Evolutionary conservation across 2,329 filamentous ascomycete genomes (phyloP).

Genomic region (Fusarium sp.): DNA sequence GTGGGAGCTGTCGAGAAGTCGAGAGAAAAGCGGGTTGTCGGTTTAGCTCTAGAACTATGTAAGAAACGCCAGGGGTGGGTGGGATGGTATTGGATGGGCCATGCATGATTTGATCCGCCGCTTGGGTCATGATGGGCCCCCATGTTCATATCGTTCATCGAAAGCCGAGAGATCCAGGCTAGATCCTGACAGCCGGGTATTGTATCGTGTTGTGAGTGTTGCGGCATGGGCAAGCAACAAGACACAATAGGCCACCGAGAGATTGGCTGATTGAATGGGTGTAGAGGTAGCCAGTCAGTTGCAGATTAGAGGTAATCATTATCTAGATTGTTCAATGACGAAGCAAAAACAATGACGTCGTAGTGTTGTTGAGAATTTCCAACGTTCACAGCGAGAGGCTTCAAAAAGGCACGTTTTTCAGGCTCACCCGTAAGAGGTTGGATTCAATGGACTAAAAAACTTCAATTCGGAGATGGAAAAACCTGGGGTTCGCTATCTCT

Average conservation of each 20-base stretch:
- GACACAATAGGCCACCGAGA: constrained; percentile 2
- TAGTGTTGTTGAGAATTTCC: constrained; percentile 4
- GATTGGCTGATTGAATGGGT: background rate
- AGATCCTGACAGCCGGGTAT: constrained; percentile 36
- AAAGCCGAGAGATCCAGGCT: constrained; percentile 47
- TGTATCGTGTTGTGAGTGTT: background rate
- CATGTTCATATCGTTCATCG: constrained; percentile 12
- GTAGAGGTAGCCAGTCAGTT: too few relatives aligned
- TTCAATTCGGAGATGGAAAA: constrained; percentile 28
- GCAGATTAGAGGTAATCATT: constrained; percentile 3
- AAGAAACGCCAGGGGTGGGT: constrained; percentile 30
- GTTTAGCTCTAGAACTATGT: constrained; percentile 33
- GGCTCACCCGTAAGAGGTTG: constrained; percentile 20
- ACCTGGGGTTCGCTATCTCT: constrained; percentile 20
- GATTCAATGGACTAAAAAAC: background rate
- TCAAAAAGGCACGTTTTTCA: constrained; percentile 30
- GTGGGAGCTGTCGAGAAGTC: constrained; percentile 11
- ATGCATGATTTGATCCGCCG: constrained; percentile 35
- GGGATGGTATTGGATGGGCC: constrained; percentile 27
- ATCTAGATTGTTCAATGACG: constrained; percentile 7
- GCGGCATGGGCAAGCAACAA: background rate
- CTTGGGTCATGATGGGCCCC: constrained; percentile 6
- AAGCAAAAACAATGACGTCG: constrained; percentile 27
- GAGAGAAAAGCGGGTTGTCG: constrained; percentile 23
- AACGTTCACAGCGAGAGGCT: constrained; percentile 7